Conservation (phyloP, 495 filamentous ascomycete genomes). For the Immersiella caudata region DNA sequence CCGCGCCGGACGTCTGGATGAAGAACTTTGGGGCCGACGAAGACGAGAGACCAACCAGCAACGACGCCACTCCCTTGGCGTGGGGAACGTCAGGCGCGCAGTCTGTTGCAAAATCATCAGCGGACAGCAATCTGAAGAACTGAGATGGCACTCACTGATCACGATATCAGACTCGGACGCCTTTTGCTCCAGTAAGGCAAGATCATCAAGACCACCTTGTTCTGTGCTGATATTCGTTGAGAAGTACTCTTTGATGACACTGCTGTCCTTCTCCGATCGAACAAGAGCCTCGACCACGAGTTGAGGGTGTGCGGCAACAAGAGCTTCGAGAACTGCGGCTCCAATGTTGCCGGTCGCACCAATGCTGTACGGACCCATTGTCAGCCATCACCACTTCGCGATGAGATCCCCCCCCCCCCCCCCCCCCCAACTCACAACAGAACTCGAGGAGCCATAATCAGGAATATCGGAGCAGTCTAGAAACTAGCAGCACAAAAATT, state of each 20-base stretch:
- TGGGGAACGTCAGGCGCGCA: constrained; percentile 22
- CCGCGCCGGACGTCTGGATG: constrained; percentile 25
- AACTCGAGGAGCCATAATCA: neutral
- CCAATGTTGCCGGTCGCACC: constrained; percentile 26
- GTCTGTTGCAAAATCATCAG: constrained; percentile 1
- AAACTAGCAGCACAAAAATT: neutral
- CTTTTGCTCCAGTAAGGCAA: constrained; percentile 1
- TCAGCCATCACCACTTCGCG: neutral
- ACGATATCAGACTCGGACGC: constrained; percentile 18
- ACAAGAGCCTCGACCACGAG: constrained; percentile 18
- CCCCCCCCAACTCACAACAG: neutral
- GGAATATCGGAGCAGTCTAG: no score
- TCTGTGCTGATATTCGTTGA: neutral
- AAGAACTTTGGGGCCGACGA: constrained; percentile 19
- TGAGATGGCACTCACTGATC: constrained; percentile 21
- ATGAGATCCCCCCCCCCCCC: no score
- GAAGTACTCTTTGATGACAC: constrained; percentile 10
- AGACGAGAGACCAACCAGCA: constrained; percentile 18
- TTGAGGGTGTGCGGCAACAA: constrained; percentile 6
- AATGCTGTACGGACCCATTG: no score
- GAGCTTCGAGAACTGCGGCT: constrained; percentile 17
- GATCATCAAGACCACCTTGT: constrained; percentile 5
- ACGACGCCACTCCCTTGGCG: constrained; percentile 5
- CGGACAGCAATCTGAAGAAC: no score
- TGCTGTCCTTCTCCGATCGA: constrained; percentile 13